These are phyloP conservation scores for Sugiyamaella neomexicana DNA, from an alignment of 1,139 yeast genomes.

Conservation along the genomic window DNA sequence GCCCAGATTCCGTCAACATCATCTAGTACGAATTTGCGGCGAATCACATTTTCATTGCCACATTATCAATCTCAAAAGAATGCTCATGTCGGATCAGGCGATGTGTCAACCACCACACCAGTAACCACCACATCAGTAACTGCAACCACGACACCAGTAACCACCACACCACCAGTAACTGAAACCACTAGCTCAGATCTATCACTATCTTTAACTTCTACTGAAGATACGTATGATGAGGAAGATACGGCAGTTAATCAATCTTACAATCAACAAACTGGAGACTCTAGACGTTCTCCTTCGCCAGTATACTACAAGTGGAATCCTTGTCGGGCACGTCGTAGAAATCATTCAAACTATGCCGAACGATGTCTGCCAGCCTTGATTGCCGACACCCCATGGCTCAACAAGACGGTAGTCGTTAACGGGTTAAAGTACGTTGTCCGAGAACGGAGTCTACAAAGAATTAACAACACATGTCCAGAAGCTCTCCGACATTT, in stretches of 20 bases:
- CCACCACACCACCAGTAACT: background rate
- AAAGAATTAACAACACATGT: background rate
- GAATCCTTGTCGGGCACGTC: slow-evolving; percentile 34
- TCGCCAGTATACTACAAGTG: slow-evolving; percentile 28
- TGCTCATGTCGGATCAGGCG: background rate
- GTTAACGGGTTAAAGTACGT: slow-evolving; percentile 31
- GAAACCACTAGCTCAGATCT: background rate
- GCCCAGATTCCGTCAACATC: too few relatives aligned
- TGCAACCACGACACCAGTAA: background rate
- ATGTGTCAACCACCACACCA: background rate
- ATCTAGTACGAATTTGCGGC: slow-evolving; percentile 2
- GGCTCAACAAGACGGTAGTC: slow-evolving; percentile 37
- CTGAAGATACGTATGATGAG: slow-evolving; percentile 19
- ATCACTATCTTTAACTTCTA: background rate
- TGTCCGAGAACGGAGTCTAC: slow-evolving; percentile 25
- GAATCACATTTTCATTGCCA: slow-evolving; percentile 6
- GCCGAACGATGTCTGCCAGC: slow-evolving; percentile 38
- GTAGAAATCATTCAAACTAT: slow-evolving; percentile 32
- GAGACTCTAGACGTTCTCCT: background rate
- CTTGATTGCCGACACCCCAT: slow-evolving; percentile 37
- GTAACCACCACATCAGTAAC: background rate
- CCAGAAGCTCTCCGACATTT: background rate
- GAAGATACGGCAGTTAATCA: slow-evolving; percentile 20
- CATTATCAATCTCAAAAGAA: slow-evolving; percentile 9
- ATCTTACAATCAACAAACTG: slow-evolving; percentile 3